These are phyloP conservation scores for Fraxinus paxiana DNA, from an alignment of 305 asterid species.

Conservation along the genomic window DNA sequence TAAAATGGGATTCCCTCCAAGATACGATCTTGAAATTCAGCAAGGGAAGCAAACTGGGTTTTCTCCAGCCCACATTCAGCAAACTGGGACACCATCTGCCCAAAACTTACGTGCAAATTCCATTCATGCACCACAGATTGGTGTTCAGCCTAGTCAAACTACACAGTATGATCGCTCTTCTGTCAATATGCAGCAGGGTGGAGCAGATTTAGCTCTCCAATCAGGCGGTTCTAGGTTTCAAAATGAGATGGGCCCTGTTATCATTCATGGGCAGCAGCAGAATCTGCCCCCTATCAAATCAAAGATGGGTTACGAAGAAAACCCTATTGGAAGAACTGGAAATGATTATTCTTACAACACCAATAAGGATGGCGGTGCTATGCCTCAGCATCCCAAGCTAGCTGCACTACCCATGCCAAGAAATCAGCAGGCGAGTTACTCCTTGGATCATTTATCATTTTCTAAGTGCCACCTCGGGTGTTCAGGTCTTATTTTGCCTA, in stretches of 20 bases:
- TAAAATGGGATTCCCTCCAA: slow-evolving; percentile 47
- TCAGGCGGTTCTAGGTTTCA: slow-evolving; percentile 58
- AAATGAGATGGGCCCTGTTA: slow-evolving; percentile 52
- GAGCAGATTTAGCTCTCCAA: slow-evolving; percentile 41
- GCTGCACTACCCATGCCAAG: slow-evolving; percentile 71
- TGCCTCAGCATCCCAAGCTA: slow-evolving; percentile 73
- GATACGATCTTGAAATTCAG: slow-evolving; percentile 50
- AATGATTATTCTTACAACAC: slow-evolving; percentile 50
- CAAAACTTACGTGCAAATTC: slow-evolving; percentile 45
- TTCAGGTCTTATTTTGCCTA: background rate
- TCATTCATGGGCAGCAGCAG: slow-evolving; percentile 55
- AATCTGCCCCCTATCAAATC: slow-evolving; percentile 50
- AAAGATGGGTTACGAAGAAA: slow-evolving; percentile 60
- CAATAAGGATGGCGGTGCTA: slow-evolving; percentile 45
- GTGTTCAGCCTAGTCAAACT: slow-evolving; percentile 46
- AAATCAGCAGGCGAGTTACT: slow-evolving; percentile 60
- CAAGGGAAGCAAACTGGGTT: slow-evolving; percentile 61
- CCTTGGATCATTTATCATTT: background rate
- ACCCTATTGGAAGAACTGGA: slow-evolving; percentile 56
- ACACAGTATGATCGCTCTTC: slow-evolving; percentile 46
- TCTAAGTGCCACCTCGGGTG: background rate
- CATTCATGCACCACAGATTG: slow-evolving; percentile 37
- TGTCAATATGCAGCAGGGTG: slow-evolving; percentile 47
- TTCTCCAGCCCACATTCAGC: slow-evolving; percentile 60
- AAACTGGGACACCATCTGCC: slow-evolving; percentile 41